Evolutionary conservation across 352 stramenopile species (phyloP).

Genomic region (Globisporangium heterothallicum): DNA sequence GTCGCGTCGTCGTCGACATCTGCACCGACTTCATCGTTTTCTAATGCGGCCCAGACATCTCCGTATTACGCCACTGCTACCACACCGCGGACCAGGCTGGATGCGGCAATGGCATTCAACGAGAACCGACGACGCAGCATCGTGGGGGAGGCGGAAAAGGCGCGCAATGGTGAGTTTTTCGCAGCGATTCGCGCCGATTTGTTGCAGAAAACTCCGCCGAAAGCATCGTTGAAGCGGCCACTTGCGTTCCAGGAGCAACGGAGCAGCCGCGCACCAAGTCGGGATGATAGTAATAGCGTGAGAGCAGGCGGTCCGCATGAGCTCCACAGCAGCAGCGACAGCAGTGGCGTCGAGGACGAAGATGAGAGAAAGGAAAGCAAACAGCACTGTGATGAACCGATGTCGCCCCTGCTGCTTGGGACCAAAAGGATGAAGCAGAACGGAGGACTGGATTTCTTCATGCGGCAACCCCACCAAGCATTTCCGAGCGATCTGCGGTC

Average conservation of each 20-base stretch:
- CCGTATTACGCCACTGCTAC: too few species aligned
- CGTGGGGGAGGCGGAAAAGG: not conserved
- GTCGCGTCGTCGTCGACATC: not conserved
- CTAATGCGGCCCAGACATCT: too few species aligned
- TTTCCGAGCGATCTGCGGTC: slow-evolving; percentile 1
- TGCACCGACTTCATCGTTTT: too few species aligned
- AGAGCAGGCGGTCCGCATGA: not conserved
- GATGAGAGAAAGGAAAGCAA: not conserved
- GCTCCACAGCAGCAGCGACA: slow-evolving; percentile 11
- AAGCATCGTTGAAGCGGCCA: slow-evolving; percentile 9
- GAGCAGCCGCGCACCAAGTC: not conserved
- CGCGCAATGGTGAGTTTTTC: slow-evolving; percentile 1
- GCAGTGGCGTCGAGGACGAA: slow-evolving; percentile 1
- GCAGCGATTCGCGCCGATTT: slow-evolving; percentile 3
- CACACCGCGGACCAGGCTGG: too few species aligned
- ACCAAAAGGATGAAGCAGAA: not conserved
- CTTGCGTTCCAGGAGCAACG: not conserved
- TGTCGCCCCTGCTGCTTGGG: not conserved
- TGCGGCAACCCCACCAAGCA: slow-evolving; percentile 8
- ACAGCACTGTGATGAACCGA: not conserved
- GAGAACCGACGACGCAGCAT: not conserved
- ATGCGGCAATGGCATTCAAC: not conserved
- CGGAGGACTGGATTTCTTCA: slow-evolving; percentile 9
- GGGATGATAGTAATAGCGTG: not conserved
- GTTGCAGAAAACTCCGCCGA: not conserved